These are phyloP conservation scores for Erodium moschatum DNA, from an alignment of 441 rosid species.

Conservation along the genomic window DNA sequence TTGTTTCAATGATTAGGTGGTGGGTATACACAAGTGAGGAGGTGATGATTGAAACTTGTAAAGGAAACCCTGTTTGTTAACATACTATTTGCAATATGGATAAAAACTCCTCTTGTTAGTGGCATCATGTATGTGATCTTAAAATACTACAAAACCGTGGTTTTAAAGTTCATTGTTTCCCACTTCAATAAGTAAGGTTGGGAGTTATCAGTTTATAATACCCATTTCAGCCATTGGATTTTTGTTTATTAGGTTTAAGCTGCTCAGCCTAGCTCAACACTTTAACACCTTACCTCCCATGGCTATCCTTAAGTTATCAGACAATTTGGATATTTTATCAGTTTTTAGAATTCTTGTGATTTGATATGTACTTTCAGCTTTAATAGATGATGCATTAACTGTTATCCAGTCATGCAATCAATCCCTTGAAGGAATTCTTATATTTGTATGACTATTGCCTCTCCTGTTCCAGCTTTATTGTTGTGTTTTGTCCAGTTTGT, in stretches of 20 bases:
- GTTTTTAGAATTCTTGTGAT: not conserved
- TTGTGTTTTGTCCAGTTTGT: not conserved
- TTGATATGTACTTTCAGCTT: not conserved
- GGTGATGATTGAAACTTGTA: not conserved
- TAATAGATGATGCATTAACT: not conserved
- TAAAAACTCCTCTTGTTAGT: not conserved
- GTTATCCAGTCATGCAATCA: not conserved
- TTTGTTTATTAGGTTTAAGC: not conserved
- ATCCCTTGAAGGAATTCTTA: not conserved
- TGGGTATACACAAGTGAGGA: not conserved
- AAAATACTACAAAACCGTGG: not conserved
- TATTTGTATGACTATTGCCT: not conserved
- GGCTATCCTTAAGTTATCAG: not conserved
- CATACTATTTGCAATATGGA: not conserved
- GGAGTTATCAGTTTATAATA: not conserved
- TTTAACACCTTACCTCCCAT: constrained; percentile 1
- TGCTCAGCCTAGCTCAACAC: not conserved
- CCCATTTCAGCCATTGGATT: constrained; percentile 4
- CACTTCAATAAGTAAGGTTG: not conserved
- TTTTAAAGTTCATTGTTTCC: not conserved
- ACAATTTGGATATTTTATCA: not conserved
- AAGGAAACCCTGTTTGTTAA: not conserved
- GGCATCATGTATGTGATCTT: not conserved
- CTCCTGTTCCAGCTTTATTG: not conserved
- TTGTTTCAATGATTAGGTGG: not conserved